A percentile compares a stretch with the other conserved stretches of the same genome.
Evolutionary conservation across 139 green algal species (phyloP).

Genomic region (Gonium pectorale): DNA sequence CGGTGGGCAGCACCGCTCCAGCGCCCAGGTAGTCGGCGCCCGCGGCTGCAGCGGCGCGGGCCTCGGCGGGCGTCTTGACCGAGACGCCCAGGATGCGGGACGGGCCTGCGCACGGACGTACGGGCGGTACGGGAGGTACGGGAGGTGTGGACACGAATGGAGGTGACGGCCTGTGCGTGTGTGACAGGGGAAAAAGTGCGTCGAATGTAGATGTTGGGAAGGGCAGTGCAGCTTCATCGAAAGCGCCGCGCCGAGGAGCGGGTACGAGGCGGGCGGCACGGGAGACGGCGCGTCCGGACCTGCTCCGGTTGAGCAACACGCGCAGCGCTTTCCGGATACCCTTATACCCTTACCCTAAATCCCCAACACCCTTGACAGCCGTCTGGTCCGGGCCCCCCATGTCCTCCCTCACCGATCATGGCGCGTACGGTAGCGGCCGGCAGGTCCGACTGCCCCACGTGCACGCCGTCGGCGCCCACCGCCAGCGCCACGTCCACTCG

Average conservation of each 20-base stretch:
- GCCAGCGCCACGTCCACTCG: conserved; percentile 93
- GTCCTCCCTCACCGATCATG: conserved; percentile 47
- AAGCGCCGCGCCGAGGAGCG: too few relatives aligned
- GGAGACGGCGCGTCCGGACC: too few relatives aligned
- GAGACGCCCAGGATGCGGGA: conserved; percentile 89
- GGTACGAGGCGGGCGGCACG: too few relatives aligned
- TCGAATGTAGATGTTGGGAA: too few relatives aligned
- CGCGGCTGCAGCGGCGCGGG: conserved; percentile 59
- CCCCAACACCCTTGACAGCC: too few relatives aligned
- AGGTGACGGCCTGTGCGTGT: too few relatives aligned
- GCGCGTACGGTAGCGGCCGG: conserved; percentile 66
- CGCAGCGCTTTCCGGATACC: too few relatives aligned
- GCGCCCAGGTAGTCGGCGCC: conserved; percentile 93
- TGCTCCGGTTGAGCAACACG: too few relatives aligned
- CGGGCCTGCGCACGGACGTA: conserved; percentile 54
- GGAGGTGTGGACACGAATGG: not conserved
- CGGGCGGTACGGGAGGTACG: not conserved
- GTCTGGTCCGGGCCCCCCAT: too few relatives aligned
- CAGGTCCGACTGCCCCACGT: conserved; percentile 92
- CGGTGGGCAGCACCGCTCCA: conserved; percentile 64
- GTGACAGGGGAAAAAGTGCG: too few relatives aligned
- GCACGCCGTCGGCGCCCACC: conserved; percentile 84
- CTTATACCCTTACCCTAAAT: too few relatives aligned
- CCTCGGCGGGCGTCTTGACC: conserved; percentile 73
- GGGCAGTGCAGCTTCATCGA: too few relatives aligned